Evolutionary conservation across 257 asterid genomes (phyloP).

Genomic region (Coffea canephora): DNA sequence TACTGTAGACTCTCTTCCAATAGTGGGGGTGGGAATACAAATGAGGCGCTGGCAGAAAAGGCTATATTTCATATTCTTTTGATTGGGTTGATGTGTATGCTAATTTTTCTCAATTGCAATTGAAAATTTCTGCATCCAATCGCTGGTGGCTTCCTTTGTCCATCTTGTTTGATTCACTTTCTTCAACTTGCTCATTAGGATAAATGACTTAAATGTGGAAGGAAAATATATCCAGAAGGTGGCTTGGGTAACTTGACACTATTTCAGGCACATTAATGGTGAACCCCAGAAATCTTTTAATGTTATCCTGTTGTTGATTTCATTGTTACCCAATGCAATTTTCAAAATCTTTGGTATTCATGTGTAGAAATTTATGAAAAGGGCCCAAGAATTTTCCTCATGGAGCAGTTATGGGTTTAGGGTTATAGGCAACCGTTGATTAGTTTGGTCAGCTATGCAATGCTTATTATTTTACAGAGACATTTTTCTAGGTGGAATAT

Average conservation of each 20-base stretch:
- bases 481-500: neutral
- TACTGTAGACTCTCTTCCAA: no score
- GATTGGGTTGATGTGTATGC: neutral
- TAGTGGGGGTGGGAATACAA: neutral
- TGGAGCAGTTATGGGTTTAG: neutral
- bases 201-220: neutral
- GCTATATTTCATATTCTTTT: neutral
- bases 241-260: neutral
- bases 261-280: neutral
- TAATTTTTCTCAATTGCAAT: no score
- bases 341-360: neutral
- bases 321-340: neutral
- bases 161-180: no score
- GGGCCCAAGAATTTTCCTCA: neutral
- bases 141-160: neutral
- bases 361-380: neutral
- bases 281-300: neutral
- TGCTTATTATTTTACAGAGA: neutral
- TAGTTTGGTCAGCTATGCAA: neutral
- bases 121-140: no score
- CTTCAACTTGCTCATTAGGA: no score
- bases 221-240: neutral
- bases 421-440: neutral
- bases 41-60: neutral
- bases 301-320: neutral